Percentiles rank a stretch among this genome's conserved stretches.
phyloP scores from a whole-genome alignment of 805 yeast genomes.

The Lipomyces starkeyi region DNA sequence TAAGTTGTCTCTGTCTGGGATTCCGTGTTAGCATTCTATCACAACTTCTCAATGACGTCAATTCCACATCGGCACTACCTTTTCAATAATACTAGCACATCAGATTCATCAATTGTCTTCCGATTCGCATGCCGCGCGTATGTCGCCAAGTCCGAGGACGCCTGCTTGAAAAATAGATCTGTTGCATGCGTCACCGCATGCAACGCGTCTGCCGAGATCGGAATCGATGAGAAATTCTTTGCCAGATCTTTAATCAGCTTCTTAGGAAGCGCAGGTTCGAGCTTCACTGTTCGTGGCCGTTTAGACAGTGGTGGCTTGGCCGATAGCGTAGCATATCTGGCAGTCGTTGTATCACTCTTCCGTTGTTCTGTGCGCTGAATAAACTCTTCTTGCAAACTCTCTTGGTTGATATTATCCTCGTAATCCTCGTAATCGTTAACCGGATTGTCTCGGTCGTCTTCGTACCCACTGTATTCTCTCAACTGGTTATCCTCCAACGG shows the following conservation, averaged over 20 bases:
- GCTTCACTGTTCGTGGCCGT: not conserved
- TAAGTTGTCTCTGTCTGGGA: slow-evolving; percentile 14
- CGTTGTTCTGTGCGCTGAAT: not conserved
- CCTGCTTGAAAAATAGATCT: slow-evolving; percentile 43
- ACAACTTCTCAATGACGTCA: not conserved
- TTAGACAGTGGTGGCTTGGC: not conserved
- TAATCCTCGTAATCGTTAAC: slow-evolving; percentile 13
- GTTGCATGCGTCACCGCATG: slow-evolving; percentile 42
- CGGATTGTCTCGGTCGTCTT: not conserved
- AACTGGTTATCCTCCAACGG: not conserved
- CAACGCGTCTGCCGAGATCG: slow-evolving; percentile 37
- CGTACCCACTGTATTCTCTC: not conserved
- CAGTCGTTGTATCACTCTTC: not conserved
- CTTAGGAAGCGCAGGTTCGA: slow-evolving; percentile 11
- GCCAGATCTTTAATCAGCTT: slow-evolving; percentile 15
- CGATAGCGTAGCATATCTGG: not conserved
- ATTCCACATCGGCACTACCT: slow-evolving; percentile 28
- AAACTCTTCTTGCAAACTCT: not conserved
- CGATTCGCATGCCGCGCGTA: slow-evolving; percentile 47
- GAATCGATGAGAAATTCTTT: slow-evolving; percentile 14
- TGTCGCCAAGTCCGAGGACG: slow-evolving; percentile 43
- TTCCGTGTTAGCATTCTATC: not conserved
- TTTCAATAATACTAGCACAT: slow-evolving; percentile 43
- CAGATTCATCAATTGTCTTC: slow-evolving; percentile 42
- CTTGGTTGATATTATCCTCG: slow-evolving; percentile 7